phyloP scores from a whole-genome alignment of 2,329 filamentous ascomycete genomes.

The Myriangium duriaei region DNA sequence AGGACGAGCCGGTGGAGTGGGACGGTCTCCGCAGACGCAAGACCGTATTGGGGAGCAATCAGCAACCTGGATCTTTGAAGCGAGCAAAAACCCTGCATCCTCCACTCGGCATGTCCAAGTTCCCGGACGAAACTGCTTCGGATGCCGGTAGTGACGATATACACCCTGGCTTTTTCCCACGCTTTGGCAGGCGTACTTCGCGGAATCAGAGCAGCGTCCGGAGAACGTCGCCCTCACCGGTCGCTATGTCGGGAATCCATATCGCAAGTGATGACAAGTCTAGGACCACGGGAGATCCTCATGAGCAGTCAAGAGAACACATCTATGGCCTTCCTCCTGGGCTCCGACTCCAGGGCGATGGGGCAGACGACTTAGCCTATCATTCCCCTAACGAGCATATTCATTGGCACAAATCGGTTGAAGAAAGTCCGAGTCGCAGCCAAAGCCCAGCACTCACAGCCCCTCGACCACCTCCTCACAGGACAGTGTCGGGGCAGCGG shows the following conservation, averaged over 20 bases:
- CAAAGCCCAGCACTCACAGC: slow-evolving; percentile 35
- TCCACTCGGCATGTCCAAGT: slow-evolving; percentile 76
- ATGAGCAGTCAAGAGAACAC: slow-evolving; percentile 23
- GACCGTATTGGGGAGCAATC: slow-evolving; percentile 36
- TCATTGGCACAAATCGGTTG: slow-evolving; percentile 33
- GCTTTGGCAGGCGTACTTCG: slow-evolving; percentile 14
- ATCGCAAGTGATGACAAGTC: slow-evolving; percentile 3
- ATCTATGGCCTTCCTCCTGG: slow-evolving; percentile 38
- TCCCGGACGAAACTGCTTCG: slow-evolving; percentile 54
- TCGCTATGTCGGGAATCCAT: slow-evolving; percentile 8
- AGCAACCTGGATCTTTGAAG: slow-evolving; percentile 29
- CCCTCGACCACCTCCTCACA: slow-evolving; percentile 46
- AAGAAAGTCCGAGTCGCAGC: slow-evolving; percentile 19
- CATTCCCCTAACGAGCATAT: slow-evolving; percentile 31
- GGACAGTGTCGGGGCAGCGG: slow-evolving; percentile 1
- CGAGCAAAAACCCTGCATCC: slow-evolving; percentile 49
- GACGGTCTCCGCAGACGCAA: slow-evolving; percentile 73
- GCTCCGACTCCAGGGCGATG: slow-evolving; percentile 36
- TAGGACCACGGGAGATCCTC: slow-evolving; percentile 9
- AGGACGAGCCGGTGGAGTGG: slow-evolving; percentile 78
- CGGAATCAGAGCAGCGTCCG: slow-evolving; percentile 3
- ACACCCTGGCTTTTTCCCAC: slow-evolving; percentile 37
- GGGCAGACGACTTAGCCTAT: slow-evolving; percentile 38
- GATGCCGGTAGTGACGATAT: slow-evolving; percentile 26
- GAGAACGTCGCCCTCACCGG: slow-evolving; percentile 6